Conservation (phyloP, 331 rosid species). For the Pyracantha coccinea region DNA sequence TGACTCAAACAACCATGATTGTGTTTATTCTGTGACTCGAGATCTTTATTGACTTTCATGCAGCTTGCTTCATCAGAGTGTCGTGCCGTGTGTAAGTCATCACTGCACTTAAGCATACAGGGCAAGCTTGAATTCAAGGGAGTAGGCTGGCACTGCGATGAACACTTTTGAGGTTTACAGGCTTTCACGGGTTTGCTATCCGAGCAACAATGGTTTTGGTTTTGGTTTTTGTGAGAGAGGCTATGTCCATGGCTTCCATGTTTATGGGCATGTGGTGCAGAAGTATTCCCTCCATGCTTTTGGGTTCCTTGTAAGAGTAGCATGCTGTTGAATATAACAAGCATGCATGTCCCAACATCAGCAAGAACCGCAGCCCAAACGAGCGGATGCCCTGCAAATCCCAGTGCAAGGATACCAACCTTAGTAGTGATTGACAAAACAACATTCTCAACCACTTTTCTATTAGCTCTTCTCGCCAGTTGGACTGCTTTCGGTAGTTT, state of each 20-base stretch:
- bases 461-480: constrained; percentile 44
- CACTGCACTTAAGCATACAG: constrained; percentile 11
- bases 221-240: constrained; percentile 21
- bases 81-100: constrained; percentile 19
- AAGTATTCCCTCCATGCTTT: constrained; percentile 33
- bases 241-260: constrained; percentile 26
- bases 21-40: constrained; percentile 25
- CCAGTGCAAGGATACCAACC: constrained; percentile 54
- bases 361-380: constrained; percentile 98
- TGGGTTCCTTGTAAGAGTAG: constrained; percentile 39
- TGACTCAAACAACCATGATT: constrained; percentile 12
- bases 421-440: constrained; percentile 54
- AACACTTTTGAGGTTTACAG: constrained; percentile 28
- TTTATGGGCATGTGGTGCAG: constrained; percentile 25
- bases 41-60: constrained; percentile 10
- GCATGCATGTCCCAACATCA: constrained; percentile 82
- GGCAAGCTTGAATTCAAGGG: constrained; percentile 21
- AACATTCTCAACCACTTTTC: constrained; percentile 63
- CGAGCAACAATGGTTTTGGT: constrained; percentile 48
- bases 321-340: constrained; percentile 89
- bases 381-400: constrained; percentile 75
- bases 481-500: constrained; percentile 72
- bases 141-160: constrained; percentile 25
- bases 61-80: constrained; percentile 33
- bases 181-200: constrained; percentile 9